A percentile compares a stretch with the other conserved stretches of the same genome.
These are phyloP conservation scores for Hibiscus trionum DNA, from an alignment of 345 rosid genomes.

Conservation along the genomic window DNA sequence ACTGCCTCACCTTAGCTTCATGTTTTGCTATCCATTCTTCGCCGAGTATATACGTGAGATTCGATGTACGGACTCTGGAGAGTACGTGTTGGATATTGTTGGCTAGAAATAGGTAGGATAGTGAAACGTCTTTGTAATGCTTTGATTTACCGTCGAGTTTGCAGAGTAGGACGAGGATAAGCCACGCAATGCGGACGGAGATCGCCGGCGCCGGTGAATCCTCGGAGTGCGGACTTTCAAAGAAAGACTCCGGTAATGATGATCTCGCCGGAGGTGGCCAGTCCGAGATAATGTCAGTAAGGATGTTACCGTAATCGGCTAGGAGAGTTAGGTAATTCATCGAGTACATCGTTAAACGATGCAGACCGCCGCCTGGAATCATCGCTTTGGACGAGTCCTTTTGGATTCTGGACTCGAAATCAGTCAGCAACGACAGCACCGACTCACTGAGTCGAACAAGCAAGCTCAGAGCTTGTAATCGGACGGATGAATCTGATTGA, in stretches of 20 bases:
- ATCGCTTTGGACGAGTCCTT: slow-evolving; percentile 44
- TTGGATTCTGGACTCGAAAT: slow-evolving; percentile 39
- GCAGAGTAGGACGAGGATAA: slow-evolving; percentile 53
- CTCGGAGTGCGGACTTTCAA: slow-evolving; percentile 16
- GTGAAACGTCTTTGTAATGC: slow-evolving; percentile 41
- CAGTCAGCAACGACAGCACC: slow-evolving; percentile 25
- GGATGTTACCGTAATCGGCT: slow-evolving; percentile 38
- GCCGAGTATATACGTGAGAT: slow-evolving; percentile 42
- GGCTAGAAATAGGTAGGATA: slow-evolving; percentile 57
- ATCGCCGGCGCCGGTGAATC: slow-evolving; percentile 29
- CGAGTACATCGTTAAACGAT: slow-evolving; percentile 37
- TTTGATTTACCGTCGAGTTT: slow-evolving; percentile 59
- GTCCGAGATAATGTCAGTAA: slow-evolving; percentile 33
- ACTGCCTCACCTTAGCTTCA: slow-evolving; percentile 43
- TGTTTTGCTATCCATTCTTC: slow-evolving; percentile 51
- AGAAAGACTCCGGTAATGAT: slow-evolving; percentile 33
- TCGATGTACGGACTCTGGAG: slow-evolving; percentile 39
- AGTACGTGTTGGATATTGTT: slow-evolving; percentile 59
- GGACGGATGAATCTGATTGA: slow-evolving; percentile 31
- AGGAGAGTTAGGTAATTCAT: slow-evolving; percentile 52
- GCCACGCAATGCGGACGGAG: slow-evolving; percentile 45
- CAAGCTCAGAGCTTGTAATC: slow-evolving; percentile 40
- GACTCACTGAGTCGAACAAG: slow-evolving; percentile 46
- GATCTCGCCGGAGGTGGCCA: slow-evolving; percentile 33
- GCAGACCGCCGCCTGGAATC: slow-evolving; percentile 44